Evolutionary conservation across 2,329 filamentous ascomycete genomes (phyloP).

Genomic region (Aspergillus udagawae): DNA sequence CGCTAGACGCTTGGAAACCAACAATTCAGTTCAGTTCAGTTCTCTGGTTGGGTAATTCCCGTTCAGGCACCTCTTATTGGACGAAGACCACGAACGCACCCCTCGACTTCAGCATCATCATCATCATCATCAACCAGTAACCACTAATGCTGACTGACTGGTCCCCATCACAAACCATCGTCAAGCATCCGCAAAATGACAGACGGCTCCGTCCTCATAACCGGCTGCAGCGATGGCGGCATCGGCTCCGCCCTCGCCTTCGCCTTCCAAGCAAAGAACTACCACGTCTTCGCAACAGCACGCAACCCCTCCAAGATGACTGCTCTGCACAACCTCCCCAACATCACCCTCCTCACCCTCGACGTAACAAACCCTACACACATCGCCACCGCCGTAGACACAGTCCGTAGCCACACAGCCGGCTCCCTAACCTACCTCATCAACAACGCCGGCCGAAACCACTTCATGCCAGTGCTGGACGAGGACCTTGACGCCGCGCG

Average conservation of each 20-base stretch:
- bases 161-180: no score
- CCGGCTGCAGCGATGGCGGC: slow-evolving; percentile 37
- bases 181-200: no score
- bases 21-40: no score
- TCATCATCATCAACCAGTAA: no score
- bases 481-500: slow-evolving; percentile 29
- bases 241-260: slow-evolving; percentile 36
- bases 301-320: slow-evolving; percentile 27
- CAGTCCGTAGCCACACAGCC: slow-evolving; percentile 20
- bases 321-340: slow-evolving; percentile 14
- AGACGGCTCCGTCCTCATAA: slow-evolving; percentile 28
- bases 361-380: slow-evolving; percentile 25
- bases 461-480: slow-evolving; percentile 37
- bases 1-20: no score
- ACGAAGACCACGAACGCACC: no score
- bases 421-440: slow-evolving; percentile 36
- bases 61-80: no score
- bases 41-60: no score
- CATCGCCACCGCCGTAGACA: slow-evolving; percentile 23
- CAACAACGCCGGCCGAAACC: slow-evolving; percentile 41
- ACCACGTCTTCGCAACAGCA: slow-evolving; percentile 38
- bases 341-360: slow-evolving; percentile 24
- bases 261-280: slow-evolving; percentile 29
- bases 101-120: no score
- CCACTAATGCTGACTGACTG: no score